Conservation (phyloP, 345 rosid genomes). For the Syzygium aqueum region DNA sequence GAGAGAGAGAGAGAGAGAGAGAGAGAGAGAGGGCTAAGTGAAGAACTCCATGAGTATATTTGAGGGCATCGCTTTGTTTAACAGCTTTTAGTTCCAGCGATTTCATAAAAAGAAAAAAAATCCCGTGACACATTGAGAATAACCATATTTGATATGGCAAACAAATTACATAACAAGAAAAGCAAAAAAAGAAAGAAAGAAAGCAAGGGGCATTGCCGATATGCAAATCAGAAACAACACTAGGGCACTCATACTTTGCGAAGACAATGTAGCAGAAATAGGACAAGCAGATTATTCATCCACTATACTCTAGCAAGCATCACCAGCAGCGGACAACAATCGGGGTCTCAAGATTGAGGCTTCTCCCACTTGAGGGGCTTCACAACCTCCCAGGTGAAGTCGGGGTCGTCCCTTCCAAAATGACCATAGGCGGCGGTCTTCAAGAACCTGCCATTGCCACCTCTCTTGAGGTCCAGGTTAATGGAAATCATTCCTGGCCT, state of each 20-base stretch:
- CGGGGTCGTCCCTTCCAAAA: conserved; percentile 46
- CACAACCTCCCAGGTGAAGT: conserved; percentile 50
- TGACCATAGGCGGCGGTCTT: conserved; percentile 50
- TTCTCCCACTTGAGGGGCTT: conserved; percentile 20
- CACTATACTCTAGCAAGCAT: background rate
- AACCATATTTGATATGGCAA: background rate
- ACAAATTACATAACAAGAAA: background rate
- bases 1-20: too few species aligned
- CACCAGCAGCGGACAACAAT: background rate
- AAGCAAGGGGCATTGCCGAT: background rate
- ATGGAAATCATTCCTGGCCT: conserved; percentile 49
- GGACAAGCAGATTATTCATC: background rate
- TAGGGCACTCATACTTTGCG: background rate
- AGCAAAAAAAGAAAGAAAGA: background rate
- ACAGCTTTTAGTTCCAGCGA: background rate
- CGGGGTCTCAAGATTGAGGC: background rate
- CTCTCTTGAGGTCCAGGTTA: conserved; percentile 45
- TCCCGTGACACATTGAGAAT: background rate
- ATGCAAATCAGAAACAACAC: background rate
- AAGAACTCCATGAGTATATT: background rate
- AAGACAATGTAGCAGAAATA: background rate
- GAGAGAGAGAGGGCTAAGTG: background rate
- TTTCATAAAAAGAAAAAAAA: background rate
- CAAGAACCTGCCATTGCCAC: conserved; percentile 37
- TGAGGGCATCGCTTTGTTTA: background rate